These are phyloP conservation scores for Penicillium cataractarum DNA, from an alignment of 495 filamentous ascomycete species.

Conservation along the genomic window DNA sequence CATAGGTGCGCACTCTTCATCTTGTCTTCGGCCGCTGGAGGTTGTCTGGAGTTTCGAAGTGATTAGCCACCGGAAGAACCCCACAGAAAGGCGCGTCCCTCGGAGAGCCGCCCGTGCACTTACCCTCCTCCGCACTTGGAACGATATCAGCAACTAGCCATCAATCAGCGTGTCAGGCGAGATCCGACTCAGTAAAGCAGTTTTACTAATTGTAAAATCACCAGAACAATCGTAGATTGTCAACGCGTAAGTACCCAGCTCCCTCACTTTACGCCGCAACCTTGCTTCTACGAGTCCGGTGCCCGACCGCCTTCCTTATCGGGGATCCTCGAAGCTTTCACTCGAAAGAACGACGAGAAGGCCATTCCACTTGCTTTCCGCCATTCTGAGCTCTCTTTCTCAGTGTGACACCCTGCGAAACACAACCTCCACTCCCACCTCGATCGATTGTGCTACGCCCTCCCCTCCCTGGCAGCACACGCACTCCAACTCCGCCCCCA, in stretches of 20 bases:
- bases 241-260: background rate
- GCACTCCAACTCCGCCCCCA: constrained; percentile 24
- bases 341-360: constrained; percentile 25
- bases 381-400: constrained; percentile 19
- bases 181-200: too few relatives aligned
- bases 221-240: too few relatives aligned
- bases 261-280: background rate
- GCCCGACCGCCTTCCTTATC: constrained; percentile 35
- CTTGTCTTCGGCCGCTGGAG: constrained; percentile 8
- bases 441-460: constrained; percentile 13
- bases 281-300: background rate
- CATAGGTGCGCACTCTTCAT: constrained; percentile 52
- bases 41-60: constrained; percentile 2
- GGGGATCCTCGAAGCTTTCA: constrained; percentile 34
- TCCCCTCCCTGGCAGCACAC: constrained; percentile 26
- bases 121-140: constrained; percentile 2
- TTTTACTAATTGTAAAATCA: background rate
- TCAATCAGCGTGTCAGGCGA: background rate
- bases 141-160: background rate
- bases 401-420: constrained; percentile 18
- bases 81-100: constrained; percentile 1
- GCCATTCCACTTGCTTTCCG: constrained; percentile 16
- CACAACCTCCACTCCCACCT: constrained; percentile 9
- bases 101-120: constrained; percentile 1
- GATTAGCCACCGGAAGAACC: constrained; percentile 8